Evolutionary conservation across 768 basidiomycete species (phyloP), one percentile per base, ranked within the genome.

Genomic region (Pisolithus orientalis): DNA sequence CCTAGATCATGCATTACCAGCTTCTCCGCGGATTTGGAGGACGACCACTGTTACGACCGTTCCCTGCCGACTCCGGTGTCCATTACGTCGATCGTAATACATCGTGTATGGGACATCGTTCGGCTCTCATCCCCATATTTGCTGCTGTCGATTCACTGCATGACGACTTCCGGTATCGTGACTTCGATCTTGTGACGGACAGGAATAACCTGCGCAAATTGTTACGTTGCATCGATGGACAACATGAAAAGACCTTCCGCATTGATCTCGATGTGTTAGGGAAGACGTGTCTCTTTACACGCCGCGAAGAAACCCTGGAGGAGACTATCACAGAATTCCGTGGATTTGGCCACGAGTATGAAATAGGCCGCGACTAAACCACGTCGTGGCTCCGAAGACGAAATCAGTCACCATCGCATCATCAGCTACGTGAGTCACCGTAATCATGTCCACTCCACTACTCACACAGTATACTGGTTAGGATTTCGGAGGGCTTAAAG

Each of bases 251-350:
- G 10, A 77, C 80, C 50, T 91, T 90, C 60, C 72, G 88, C 21
- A 85, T 91, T 55, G 85, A 91, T 51, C 55, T 82, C 4, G 80
- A 90, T 61, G 69, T 87, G 16, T 76, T 73, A 0, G 85, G 86
- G 1, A 59, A 59, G 21, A 88, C 87, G 0, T 68, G 86, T 14
- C 59, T 90, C 21, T 21, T 89, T 58, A 81, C 79, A 51, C 71
- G 87, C 1, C 71, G 47, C 21, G 85, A 84, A 78, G 77, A 76
- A 28, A 13, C 32, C 31, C 57, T 21, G 21, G 21, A 1, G 21
- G 21, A 21, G 21, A 21, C 56, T 14, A 49, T 47, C 0, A 59
- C 49, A 3, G 57, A 75, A 13, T 65, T 61, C 11, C 73, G 71
- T 17, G 69, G 66, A 0, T 90, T 71, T 62, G 85, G 85, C 0